These are phyloP conservation scores for Heterobasidion annosum DNA, from an alignment of 1,284 basidiomycete genomes.

Conservation along the genomic window DNA sequence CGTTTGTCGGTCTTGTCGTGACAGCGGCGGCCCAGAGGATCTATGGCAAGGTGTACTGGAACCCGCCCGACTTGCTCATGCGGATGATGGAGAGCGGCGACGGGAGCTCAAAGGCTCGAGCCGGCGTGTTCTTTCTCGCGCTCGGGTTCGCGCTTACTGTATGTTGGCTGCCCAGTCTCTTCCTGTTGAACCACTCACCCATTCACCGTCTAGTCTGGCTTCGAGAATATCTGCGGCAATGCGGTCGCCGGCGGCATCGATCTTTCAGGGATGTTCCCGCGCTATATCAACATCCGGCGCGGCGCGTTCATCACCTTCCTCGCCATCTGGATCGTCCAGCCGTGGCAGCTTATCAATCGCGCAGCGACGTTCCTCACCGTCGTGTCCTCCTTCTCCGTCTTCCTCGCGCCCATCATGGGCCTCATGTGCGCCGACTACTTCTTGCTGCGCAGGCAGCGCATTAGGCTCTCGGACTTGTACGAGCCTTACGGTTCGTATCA, in stretches of 20 bases:
- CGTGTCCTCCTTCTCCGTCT: constrained; percentile 13
- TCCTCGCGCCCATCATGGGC: constrained; percentile 13
- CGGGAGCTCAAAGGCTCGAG: constrained; percentile 10
- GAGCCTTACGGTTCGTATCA: constrained; percentile 3
- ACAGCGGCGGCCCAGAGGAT: constrained; percentile 12
- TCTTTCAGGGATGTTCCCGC: constrained; percentile 12
- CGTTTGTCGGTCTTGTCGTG: constrained; percentile 11
- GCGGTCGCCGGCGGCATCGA: constrained; percentile 13
- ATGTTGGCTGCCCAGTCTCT: neutral
- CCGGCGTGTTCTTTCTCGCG: constrained; percentile 12
- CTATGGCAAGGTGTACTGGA: constrained; percentile 13
- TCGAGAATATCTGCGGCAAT: constrained; percentile 13
- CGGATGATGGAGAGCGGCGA: constrained; percentile 11
- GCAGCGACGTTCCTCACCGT: constrained; percentile 14
- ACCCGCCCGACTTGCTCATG: constrained; percentile 13
- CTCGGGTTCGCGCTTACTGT: constrained; percentile 11
- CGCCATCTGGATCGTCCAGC: constrained; percentile 11
- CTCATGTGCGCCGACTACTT: constrained; percentile 10
- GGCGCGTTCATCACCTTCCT: constrained; percentile 15
- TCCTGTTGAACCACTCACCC: neutral
- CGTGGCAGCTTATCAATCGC: constrained; percentile 13
- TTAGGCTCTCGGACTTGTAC: constrained; percentile 5
- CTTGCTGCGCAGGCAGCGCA: constrained; percentile 2
- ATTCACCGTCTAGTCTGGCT: constrained; percentile 2
- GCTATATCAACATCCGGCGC: constrained; percentile 16